phyloP scores from a whole-genome alignment of 192 early-diverging fungal species.

The Chytriomyces sp. region DNA sequence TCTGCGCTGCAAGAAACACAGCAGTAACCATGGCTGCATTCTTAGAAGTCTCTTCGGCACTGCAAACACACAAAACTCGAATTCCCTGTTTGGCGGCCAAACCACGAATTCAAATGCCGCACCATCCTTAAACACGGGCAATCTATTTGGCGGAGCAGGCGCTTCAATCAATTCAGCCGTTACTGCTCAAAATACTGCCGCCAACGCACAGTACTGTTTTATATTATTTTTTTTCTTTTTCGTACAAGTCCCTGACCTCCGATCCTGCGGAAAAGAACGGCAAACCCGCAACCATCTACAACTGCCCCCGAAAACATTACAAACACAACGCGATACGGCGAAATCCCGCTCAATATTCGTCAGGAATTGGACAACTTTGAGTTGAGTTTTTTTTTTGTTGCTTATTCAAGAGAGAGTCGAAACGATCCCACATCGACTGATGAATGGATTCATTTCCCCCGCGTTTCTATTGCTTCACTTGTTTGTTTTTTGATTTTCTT shows the following conservation, averaged over 20 bases:
- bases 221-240: not conserved
- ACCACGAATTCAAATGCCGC: not conserved
- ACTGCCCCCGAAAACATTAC: not conserved
- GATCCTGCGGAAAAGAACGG: too few species aligned
- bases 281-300: too few species aligned
- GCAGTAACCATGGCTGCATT: too few species aligned
- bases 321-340: constrained; percentile 36
- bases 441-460: too few species aligned
- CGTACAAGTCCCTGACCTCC: not conserved
- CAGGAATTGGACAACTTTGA: constrained; percentile 37
- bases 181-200: not conserved
- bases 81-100: not conserved
- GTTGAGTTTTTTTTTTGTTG: constrained; percentile 14
- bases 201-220: not conserved
- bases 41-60: too few species aligned
- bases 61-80: too few species aligned
- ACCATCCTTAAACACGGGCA: not conserved
- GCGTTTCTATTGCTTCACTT: too few species aligned
- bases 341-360: constrained; percentile 29
- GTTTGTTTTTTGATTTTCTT: not conserved
- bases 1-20: too few species aligned
- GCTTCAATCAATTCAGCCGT: not conserved
- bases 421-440: too few species aligned
- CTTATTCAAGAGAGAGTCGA: not conserved
- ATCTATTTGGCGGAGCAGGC: not conserved